Evolutionary conservation across 805 yeast genomes (phyloP), one percentile per base, ranked within the genome.

Genomic region (Suhomyces sp.): DNA sequence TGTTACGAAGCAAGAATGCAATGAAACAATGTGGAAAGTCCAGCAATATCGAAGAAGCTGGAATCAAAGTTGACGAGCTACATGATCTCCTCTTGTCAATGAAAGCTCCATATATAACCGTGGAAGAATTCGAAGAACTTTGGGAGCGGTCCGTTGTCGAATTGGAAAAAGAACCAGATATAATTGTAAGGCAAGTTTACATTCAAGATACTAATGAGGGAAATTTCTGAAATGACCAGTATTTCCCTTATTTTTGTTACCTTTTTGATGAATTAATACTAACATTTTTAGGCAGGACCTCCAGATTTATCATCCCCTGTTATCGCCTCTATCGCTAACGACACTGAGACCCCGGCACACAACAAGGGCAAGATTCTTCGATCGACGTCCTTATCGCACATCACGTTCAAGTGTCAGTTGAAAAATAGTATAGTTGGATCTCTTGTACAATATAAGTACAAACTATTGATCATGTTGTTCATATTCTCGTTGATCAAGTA

Each of bases 101-200:
- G 68, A 74, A 76, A 57, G 81, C 80, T 7, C 77, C 77, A 2
- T 73, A 74, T 49, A 79, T 78, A 51, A 68, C 78, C 1, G 81
- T 76, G 51, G 84, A 82, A 35, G 94, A 89, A 57, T 88, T 87
- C 66, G 86, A 87, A 58, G 87, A 83, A 54, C 76, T 88, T 54
- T 90, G 96, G 96, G 63, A 64, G 24, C 80, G 82, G 60, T 86
- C 86, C n/a, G 63, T 84, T 2, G 65, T 73, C 35, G 86, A 84
- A 60, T 76, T 90, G 57, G 81, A 82, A 56, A 77, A 74, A 52
- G 87, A 86, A 71, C 86, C 88, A 44, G 89, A 84, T 67, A 78
- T 86, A 65, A 83, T 80, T 71, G 87, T 87, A 81, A 86, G 94
- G 88, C 88, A 84, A 80, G 89, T 85, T 79, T 53, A 44, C 48